Conservation (phyloP, 768 basidiomycete genomes). For the Tulasnella sp. region DNA sequence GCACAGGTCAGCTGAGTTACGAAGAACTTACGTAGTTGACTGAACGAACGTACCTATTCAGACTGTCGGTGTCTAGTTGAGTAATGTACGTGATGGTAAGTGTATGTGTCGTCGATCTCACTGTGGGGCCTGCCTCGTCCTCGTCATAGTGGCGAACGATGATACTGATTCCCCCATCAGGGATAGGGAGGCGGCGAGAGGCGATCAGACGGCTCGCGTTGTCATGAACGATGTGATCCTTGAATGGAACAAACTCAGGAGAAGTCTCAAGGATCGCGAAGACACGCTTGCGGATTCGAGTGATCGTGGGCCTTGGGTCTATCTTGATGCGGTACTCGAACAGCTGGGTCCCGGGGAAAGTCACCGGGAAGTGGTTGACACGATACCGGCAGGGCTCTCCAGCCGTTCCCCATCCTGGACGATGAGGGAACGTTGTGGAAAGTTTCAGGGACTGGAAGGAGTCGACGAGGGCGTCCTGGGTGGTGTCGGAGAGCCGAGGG, state of each 20-base stretch:
- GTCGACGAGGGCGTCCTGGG: slow-evolving; percentile 33
- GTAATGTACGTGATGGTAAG: slow-evolving; percentile 35
- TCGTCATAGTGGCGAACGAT: slow-evolving; percentile 36
- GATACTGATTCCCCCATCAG: slow-evolving; percentile 22
- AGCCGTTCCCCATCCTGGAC: slow-evolving; percentile 45
- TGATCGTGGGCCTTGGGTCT: slow-evolving; percentile 29
- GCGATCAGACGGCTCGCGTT: slow-evolving; percentile 37
- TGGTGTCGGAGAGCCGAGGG: slow-evolving; percentile 36
- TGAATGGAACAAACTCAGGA: slow-evolving; percentile 28
- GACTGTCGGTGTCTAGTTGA: slow-evolving; percentile 34
- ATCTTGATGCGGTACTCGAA: slow-evolving; percentile 38
- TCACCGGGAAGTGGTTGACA: slow-evolving; percentile 52
- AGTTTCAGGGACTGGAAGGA: slow-evolving; percentile 26
- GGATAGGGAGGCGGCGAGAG: slow-evolving; percentile 32
- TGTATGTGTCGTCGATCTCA: slow-evolving; percentile 33
- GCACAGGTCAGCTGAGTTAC: slow-evolving; percentile 14
- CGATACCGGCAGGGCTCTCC: slow-evolving; percentile 41
- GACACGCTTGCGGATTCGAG: slow-evolving; percentile 38
- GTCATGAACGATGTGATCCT: slow-evolving; percentile 40
- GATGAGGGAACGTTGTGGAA: slow-evolving; percentile 35
- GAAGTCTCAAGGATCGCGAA: slow-evolving; percentile 43
- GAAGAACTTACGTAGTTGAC: background rate
- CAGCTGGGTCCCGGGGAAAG: slow-evolving; percentile 33
- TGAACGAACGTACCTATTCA: slow-evolving; percentile 30
- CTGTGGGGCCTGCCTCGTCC: slow-evolving; percentile 30